phyloP scores from a whole-genome alignment of 805 yeast genomes.

The Maudiozyma bulderi region DNA sequence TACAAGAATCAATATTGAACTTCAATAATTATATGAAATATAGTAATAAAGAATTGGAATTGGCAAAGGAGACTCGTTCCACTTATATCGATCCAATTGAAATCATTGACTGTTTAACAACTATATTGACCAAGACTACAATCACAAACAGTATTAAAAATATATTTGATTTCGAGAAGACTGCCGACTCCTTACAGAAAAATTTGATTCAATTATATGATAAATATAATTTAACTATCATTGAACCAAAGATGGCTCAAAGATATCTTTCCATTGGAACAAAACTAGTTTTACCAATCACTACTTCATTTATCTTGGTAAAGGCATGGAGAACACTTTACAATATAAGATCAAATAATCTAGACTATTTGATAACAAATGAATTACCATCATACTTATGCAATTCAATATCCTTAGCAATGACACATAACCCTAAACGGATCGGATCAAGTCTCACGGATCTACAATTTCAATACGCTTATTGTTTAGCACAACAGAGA shows the following conservation, averaged over 20 bases:
- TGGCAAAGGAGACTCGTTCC: constrained; percentile 10
- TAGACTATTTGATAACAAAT: constrained; percentile 12
- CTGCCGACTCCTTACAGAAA: constrained; percentile 5
- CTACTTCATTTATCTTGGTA: constrained; percentile 9
- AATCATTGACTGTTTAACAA: constrained; percentile 19
- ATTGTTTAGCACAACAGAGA: constrained; percentile 37
- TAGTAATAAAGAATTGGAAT: constrained; percentile 29
- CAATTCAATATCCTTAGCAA: constrained; percentile 18
- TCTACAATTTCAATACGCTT: constrained; percentile 38
- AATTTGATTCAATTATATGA: constrained; percentile 13
- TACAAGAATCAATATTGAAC: constrained; percentile 22
- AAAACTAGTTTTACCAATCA: constrained; percentile 14
- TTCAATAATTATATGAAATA: constrained; percentile 37
- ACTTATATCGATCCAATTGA: constrained; percentile 32
- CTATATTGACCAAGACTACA: constrained; percentile 12
- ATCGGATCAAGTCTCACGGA: constrained; percentile 1
- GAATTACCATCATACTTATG: constrained; percentile 14
- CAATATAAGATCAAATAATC: constrained; percentile 8
- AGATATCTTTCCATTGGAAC: constrained; percentile 15
- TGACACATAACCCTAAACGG: constrained; percentile 1
- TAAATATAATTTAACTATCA: constrained; percentile 10
- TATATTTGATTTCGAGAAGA: constrained; percentile 11
- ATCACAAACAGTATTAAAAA: constrained; percentile 10
- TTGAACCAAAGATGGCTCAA: constrained; percentile 11
- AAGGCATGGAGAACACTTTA: constrained; percentile 22